These are phyloP conservation scores for Tylopilus sp. DNA, from an alignment of 1,284 basidiomycete genomes.

Conservation along the genomic window DNA sequence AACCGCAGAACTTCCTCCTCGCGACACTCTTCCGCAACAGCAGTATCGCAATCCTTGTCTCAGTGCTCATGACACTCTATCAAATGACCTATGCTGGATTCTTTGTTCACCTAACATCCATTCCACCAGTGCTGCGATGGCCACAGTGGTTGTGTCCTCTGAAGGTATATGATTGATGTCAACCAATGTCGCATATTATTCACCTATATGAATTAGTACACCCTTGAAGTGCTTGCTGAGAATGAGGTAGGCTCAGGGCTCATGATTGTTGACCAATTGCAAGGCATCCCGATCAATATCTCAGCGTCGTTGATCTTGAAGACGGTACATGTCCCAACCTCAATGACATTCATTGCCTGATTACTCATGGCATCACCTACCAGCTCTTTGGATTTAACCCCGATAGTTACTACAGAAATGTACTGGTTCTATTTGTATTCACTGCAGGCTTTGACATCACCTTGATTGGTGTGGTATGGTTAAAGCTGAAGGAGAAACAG, in stretches of 20 bases:
- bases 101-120: slow-evolving; percentile 78
- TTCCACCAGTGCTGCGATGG: slow-evolving; percentile 85
- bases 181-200: neutral
- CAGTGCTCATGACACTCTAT: slow-evolving; percentile 72
- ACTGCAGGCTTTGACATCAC: slow-evolving; percentile 72
- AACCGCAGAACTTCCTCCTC: slow-evolving; percentile 82
- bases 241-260: slow-evolving; percentile 87
- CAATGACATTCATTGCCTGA: neutral
- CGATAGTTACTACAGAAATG: slow-evolving; percentile 80
- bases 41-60: slow-evolving; percentile 85
- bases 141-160: slow-evolving; percentile 75
- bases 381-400: slow-evolving; percentile 80
- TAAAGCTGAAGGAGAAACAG: slow-evolving; percentile 70
- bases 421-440: slow-evolving; percentile 81
- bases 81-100: slow-evolving; percentile 86
- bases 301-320: slow-evolving; percentile 83
- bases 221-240: slow-evolving; percentile 79
- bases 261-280: slow-evolving; percentile 75
- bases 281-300: slow-evolving; percentile 79
- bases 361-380: neutral
- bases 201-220: slow-evolving; percentile 54
- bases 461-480: slow-evolving; percentile 73
- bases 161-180: slow-evolving; percentile 36
- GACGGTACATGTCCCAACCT: slow-evolving; percentile 45
- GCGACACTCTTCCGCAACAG: slow-evolving; percentile 78